Evolutionary conservation across 306 rosid genomes (phyloP).

Genomic region (Cucurbita moschata): DNA sequence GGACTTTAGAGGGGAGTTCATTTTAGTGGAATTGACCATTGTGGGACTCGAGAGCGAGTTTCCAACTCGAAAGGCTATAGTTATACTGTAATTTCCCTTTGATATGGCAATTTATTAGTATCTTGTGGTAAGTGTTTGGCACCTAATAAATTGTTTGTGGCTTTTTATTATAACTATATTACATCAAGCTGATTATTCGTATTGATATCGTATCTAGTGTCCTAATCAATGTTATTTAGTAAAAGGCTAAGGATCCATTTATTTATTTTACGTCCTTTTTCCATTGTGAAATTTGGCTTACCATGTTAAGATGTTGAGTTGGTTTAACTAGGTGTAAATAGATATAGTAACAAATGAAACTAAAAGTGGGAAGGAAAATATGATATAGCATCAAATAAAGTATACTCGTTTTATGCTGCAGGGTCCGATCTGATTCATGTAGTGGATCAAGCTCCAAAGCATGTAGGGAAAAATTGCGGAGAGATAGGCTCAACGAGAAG

Average conservation of each 20-base stretch:
- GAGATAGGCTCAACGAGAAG: slow-evolving; percentile 96
- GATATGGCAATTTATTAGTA: no score
- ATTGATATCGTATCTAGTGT: background rate
- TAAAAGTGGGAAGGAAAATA: background rate
- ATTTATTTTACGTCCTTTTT: background rate
- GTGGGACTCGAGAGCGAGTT: no score
- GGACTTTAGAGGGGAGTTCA: no score
- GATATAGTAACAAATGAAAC: background rate
- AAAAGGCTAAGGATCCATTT: background rate
- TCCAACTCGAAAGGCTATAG: no score
- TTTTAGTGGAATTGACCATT: no score
- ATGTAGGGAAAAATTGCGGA: slow-evolving; percentile 83
- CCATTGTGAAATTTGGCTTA: background rate
- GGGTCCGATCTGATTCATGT: slow-evolving; percentile 60
- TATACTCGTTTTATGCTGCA: slow-evolving; percentile 8
- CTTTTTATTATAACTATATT: background rate
- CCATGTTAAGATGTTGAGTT: background rate
- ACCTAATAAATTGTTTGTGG: background rate
- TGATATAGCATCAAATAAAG: background rate
- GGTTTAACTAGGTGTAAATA: background rate
- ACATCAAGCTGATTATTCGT: background rate
- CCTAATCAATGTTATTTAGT: background rate
- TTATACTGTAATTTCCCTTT: no score
- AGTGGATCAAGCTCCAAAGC: slow-evolving; percentile 76
- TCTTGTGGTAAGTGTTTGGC: no score